phyloP scores from a whole-genome alignment of 2,329 filamentous ascomycete genomes.

The Verticillium klebahnii region DNA sequence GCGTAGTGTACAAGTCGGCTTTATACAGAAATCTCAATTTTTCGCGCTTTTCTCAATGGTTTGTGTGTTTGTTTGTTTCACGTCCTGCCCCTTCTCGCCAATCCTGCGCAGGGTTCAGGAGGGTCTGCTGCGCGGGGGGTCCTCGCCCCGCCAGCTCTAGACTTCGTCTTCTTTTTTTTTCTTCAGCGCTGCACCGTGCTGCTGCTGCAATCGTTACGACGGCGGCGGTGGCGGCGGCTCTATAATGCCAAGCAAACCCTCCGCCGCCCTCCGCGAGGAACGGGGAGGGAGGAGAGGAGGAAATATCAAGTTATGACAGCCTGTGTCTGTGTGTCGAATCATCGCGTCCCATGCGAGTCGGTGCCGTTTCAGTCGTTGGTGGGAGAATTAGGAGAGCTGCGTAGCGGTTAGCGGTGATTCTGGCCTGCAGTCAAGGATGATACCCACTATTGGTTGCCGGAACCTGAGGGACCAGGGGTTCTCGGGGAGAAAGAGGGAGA shows the following conservation, averaged over 20 bases:
- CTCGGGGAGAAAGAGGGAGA: conserved; percentile 44
- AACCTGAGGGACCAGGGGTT: conserved; percentile 37
- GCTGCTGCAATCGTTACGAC: not conserved
- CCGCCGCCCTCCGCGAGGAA: not conserved
- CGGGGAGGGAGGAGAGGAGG: conserved; percentile 2
- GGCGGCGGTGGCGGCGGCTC: conserved; percentile 2
- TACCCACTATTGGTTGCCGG: conserved; percentile 34
- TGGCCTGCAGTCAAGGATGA: not conserved
- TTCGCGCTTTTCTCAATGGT: conserved; percentile 2
- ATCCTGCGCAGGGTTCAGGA: not conserved
- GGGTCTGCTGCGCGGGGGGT: not conserved
- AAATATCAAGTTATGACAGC: conserved; percentile 12
- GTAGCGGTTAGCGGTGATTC: not conserved
- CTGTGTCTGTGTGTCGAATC: conserved; percentile 13
- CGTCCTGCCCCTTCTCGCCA: not conserved
- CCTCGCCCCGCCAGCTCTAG: not conserved
- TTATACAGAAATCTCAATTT: conserved; percentile 12
- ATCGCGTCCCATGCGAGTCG: conserved; percentile 3
- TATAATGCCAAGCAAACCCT: conserved; percentile 9
- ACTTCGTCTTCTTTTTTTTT: conserved; percentile 1
- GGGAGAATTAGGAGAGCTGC: conserved; percentile 26
- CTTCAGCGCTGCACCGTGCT: not conserved
- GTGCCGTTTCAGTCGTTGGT: conserved; percentile 30
- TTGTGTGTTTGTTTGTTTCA: conserved; percentile 1
- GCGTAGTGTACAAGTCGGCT: conserved; percentile 12